Evolutionary conservation across 345 rosid genomes (phyloP).

Genomic region (Fremontodendron californicum): DNA sequence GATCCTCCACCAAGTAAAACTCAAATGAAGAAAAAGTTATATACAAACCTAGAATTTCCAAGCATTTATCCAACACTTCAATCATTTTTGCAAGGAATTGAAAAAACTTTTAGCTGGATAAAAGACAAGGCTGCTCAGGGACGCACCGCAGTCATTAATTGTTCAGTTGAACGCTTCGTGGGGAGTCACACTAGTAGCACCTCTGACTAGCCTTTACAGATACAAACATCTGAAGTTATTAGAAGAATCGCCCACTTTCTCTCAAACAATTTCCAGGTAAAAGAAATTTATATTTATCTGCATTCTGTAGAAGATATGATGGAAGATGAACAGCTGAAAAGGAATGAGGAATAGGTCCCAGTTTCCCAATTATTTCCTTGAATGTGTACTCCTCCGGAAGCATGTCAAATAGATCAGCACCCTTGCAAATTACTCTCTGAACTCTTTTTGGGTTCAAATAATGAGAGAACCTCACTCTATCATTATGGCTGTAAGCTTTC

Average conservation of each 20-base stretch:
- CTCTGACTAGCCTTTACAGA: constrained; percentile 7
- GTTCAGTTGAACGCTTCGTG: constrained; percentile 5
- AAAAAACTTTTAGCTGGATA: background rate
- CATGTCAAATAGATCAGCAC: constrained; percentile 70
- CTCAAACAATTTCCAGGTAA: constrained; percentile 64
- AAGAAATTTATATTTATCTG: constrained; percentile 55
- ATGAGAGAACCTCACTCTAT: constrained; percentile 61
- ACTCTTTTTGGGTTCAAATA: constrained; percentile 59
- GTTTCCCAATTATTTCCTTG: constrained; percentile 60
- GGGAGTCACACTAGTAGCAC: background rate
- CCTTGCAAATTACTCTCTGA: constrained; percentile 62
- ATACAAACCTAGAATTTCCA: constrained; percentile 10
- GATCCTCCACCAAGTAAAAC: background rate
- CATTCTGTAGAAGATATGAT: constrained; percentile 50
- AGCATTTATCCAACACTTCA: constrained; percentile 3
- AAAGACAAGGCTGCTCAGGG: background rate
- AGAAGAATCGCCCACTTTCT: constrained; percentile 35
- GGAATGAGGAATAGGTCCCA: constrained; percentile 80
- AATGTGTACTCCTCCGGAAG: constrained; percentile 77
- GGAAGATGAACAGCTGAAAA: constrained; percentile 72
- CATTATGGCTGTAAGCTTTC: constrained; percentile 75
- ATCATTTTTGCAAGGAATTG: background rate
- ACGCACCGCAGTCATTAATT: background rate
- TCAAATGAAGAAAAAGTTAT: background rate
- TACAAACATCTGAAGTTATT: background rate